phyloP scores from a whole-genome alignment of 2,329 filamentous ascomycete species.

The Ophiostoma sp. region DNA sequence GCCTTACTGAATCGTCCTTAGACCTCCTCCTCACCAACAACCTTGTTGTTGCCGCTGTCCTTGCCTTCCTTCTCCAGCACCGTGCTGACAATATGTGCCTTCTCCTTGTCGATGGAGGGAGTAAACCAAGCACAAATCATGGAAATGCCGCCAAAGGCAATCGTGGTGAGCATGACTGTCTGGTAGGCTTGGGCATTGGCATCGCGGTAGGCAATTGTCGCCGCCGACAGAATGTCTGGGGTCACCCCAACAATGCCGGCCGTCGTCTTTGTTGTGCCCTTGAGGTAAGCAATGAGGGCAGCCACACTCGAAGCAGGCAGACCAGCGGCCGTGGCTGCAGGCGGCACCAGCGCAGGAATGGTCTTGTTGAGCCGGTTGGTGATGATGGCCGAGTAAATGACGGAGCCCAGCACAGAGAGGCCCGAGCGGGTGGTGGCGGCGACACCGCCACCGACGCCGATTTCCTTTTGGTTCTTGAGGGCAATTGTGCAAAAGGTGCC shows the following conservation, averaged over 20 bases:
- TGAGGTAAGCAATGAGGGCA: not conserved
- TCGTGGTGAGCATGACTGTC: not conserved
- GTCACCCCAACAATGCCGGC: not conserved
- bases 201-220: not conserved
- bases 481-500: not conserved
- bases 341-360: not conserved
- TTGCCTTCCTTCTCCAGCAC: not conserved
- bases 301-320: not conserved
- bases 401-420: not conserved
- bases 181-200: not conserved
- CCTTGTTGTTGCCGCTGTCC: too few species aligned
- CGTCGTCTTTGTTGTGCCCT: not conserved
- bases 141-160: not conserved
- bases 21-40: too few species aligned
- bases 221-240: not conserved
- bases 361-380: not conserved
- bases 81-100: not conserved
- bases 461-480: not conserved
- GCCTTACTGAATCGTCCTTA: too few species aligned
- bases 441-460: not conserved
- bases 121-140: not conserved
- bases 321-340: not conserved
- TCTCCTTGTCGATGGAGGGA: not conserved
- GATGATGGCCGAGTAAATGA: not conserved
- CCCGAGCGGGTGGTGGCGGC: not conserved